phyloP scores from a whole-genome alignment of 2,329 filamentous ascomycete genomes.

The Pseudogymnoascus sp. region DNA sequence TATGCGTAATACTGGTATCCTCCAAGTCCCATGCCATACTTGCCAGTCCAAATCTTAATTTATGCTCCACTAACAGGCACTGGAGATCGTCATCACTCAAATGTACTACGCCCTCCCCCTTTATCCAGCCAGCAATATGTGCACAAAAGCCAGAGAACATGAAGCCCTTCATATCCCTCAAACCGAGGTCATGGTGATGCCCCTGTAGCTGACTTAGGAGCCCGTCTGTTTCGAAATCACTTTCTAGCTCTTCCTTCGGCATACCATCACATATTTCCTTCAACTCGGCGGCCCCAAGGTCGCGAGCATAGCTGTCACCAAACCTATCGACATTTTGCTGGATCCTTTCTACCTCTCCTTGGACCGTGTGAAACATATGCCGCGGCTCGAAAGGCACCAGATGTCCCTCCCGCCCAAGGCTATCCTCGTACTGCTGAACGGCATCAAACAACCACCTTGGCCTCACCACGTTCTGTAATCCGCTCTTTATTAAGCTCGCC shows the following conservation, averaged over 20 bases:
- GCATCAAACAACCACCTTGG: conserved; percentile 77
- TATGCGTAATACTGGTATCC: conserved; percentile 59
- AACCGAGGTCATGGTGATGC: conserved; percentile 42
- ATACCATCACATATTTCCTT: conserved; percentile 42
- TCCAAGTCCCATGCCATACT: conserved; percentile 43
- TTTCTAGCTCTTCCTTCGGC: conserved; percentile 37
- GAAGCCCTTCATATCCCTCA: conserved; percentile 40
- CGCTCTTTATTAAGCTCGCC: conserved; percentile 69
- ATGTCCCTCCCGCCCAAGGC: conserved; percentile 37
- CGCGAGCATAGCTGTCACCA: conserved; percentile 75
- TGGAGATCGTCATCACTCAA: conserved; percentile 24
- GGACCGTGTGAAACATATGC: conserved; percentile 66
- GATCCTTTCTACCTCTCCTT: conserved; percentile 46
- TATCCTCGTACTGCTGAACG: conserved; percentile 44
- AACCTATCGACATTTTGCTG: conserved; percentile 63
- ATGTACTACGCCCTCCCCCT: conserved; percentile 11
- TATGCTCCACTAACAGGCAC: conserved; percentile 44
- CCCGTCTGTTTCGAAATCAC: conserved; percentile 36
- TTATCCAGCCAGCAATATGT: conserved; percentile 30
- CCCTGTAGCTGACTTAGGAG: conserved; percentile 51
- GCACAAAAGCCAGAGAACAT: conserved; percentile 45
- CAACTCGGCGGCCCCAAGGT: conserved; percentile 59
- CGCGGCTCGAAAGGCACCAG: conserved; percentile 54
- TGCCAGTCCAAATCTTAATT: conserved; percentile 64
- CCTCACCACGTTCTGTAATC: conserved; percentile 63